Conservation (phyloP, 2,329 filamentous ascomycete genomes). For the Huntiella moniliformis region DNA sequence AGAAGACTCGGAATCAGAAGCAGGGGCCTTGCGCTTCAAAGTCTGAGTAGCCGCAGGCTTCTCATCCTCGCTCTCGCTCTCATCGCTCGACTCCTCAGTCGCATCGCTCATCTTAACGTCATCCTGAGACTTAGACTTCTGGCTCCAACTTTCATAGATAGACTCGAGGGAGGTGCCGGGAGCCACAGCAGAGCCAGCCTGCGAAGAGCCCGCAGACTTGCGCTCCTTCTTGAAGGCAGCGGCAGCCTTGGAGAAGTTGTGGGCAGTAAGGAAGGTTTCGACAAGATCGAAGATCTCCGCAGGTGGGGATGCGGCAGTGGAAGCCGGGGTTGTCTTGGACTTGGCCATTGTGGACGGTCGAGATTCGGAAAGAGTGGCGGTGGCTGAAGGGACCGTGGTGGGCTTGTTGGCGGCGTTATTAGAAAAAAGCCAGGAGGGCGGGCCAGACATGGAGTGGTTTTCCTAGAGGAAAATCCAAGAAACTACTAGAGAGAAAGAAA, state of each 20-base stretch:
- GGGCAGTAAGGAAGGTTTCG: conserved; percentile 44
- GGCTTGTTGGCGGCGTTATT: conserved; percentile 19
- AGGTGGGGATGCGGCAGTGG: conserved; percentile 25
- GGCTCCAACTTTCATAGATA: conserved; percentile 33
- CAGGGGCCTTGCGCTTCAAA: conserved; percentile 25
- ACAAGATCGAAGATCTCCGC: conserved; percentile 47
- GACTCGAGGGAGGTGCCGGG: conserved; percentile 26
- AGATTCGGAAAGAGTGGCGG: neutral
- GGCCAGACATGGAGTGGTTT: conserved; percentile 12
- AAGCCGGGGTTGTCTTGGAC: conserved; percentile 20
- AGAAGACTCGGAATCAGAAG: conserved; percentile 13
- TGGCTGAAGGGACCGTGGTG: conserved; percentile 12
- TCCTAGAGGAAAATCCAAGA: neutral
- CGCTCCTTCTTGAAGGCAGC: conserved; percentile 45
- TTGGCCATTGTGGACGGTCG: conserved; percentile 15
- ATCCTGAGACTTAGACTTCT: conserved; percentile 13
- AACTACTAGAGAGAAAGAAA: neutral
- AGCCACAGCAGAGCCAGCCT: conserved; percentile 13
- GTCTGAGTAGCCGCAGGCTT: conserved; percentile 15
- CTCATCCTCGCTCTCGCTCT: conserved; percentile 15
- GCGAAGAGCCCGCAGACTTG: conserved; percentile 31
- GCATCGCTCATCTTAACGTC: conserved; percentile 14
- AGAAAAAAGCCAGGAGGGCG: conserved; percentile 26
- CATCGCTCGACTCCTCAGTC: conserved; percentile 10
- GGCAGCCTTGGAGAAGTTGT: conserved; percentile 44